phyloP scores from a whole-genome alignment of 1,284 basidiomycete genomes.

The Leccinum griseonigrum region DNA sequence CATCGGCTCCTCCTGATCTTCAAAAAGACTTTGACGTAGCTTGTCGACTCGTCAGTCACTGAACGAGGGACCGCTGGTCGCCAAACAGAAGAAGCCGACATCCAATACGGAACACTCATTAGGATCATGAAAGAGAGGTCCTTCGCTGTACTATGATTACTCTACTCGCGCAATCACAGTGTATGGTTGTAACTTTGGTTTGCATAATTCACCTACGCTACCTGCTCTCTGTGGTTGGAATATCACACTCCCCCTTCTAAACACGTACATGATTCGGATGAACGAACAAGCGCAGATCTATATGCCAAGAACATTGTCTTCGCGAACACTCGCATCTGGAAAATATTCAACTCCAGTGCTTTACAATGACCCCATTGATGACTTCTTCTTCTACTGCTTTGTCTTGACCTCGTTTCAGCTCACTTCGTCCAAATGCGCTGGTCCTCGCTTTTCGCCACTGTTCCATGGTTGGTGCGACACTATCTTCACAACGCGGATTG shows the following conservation, averaged over 20 bases:
- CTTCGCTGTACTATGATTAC: background rate
- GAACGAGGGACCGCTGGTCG: background rate
- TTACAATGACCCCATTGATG: slow-evolving; percentile 42
- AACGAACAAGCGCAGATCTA: background rate
- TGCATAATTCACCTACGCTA: background rate
- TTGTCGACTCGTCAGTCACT: slow-evolving; percentile 29
- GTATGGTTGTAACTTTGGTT: too few species aligned
- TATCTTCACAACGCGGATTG: slow-evolving; percentile 31
- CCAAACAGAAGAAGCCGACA: slow-evolving; percentile 20
- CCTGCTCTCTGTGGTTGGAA: background rate
- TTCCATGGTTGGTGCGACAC: slow-evolving; percentile 38
- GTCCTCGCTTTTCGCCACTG: slow-evolving; percentile 36
- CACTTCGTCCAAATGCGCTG: slow-evolving; percentile 26
- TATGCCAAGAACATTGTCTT: too few species aligned
- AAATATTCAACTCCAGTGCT: slow-evolving; percentile 39
- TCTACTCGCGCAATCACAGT: background rate
- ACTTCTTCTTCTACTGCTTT: slow-evolving; percentile 41
- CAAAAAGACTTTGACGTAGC: slow-evolving; percentile 31
- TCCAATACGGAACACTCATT: slow-evolving; percentile 32
- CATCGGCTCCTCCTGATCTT: slow-evolving; percentile 19
- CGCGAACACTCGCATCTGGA: background rate
- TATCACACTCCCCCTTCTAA: background rate
- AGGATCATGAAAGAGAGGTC: slow-evolving; percentile 18
- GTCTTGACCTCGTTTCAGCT: slow-evolving; percentile 34
- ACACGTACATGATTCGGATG: background rate